Percentiles rank a stretch among this genome's conserved stretches.
phyloP scores from a whole-genome alignment of 768 basidiomycete species.

The Boletales sp. region DNA sequence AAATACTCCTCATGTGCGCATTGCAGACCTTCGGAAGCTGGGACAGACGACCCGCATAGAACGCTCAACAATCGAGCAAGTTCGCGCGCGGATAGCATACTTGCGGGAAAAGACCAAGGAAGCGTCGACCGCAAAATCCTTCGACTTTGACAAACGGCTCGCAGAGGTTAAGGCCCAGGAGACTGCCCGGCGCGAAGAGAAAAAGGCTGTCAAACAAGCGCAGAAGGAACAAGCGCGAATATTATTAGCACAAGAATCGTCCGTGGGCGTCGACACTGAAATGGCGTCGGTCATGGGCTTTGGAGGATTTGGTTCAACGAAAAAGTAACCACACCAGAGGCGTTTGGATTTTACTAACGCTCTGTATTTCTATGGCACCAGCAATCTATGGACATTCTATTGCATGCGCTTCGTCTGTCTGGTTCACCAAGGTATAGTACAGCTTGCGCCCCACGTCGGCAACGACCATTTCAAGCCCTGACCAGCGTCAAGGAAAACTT shows the following conservation, averaged over 20 bases:
- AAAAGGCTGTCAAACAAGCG: slow-evolving; percentile 77
- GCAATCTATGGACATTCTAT: slow-evolving; percentile 1
- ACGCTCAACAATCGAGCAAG: slow-evolving; percentile 89
- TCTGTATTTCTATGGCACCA: slow-evolving; percentile 12
- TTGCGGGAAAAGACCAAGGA: slow-evolving; percentile 86
- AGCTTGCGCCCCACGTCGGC: neutral
- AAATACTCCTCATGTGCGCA: neutral
- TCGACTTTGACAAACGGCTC: slow-evolving; percentile 89
- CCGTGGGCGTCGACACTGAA: slow-evolving; percentile 51
- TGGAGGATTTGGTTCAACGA: slow-evolving; percentile 82
- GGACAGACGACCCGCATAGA: slow-evolving; percentile 94
- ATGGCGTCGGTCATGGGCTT: slow-evolving; percentile 90
- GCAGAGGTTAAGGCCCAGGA: slow-evolving; percentile 79
- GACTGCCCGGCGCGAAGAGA: slow-evolving; percentile 58
- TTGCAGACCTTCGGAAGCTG: slow-evolving; percentile 79
- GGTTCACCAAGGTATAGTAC: slow-evolving; percentile 21
- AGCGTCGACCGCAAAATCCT: slow-evolving; percentile 81
- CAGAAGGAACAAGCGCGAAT: slow-evolving; percentile 69
- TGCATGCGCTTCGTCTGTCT: neutral
- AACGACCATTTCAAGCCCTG: slow-evolving; percentile 21
- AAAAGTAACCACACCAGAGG: slow-evolving; percentile 48
- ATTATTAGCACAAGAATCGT: slow-evolving; percentile 53
- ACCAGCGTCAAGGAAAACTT: slow-evolving; percentile 74
- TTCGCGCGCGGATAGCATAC: slow-evolving; percentile 83
- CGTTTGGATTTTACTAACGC: slow-evolving; percentile 5